A percentile compares a stretch with the other conserved stretches of the same genome.
phyloP scores from a whole-genome alignment of 352 stramenopile genomes.

The Phytophthora agathidicida region DNA sequence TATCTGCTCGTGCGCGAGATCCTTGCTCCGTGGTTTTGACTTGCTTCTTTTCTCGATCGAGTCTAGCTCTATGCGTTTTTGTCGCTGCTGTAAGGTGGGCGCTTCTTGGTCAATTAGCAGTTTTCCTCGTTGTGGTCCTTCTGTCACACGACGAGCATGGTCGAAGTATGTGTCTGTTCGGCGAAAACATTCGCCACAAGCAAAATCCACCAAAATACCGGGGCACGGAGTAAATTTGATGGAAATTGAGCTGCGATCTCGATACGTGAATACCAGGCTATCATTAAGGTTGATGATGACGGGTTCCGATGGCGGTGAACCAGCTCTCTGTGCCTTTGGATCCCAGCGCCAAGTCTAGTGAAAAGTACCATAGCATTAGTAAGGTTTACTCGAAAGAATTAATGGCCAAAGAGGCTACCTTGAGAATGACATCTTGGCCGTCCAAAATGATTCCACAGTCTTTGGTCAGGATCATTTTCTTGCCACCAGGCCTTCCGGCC shows the following conservation, averaged over 20 bases:
- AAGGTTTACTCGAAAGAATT: neutral
- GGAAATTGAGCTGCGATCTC: slow-evolving; percentile 60
- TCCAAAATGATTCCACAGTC: slow-evolving; percentile 66
- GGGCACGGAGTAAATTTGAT: slow-evolving; percentile 67
- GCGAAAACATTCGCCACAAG: slow-evolving; percentile 72
- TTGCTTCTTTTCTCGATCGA: slow-evolving; percentile 77
- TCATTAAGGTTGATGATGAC: slow-evolving; percentile 81
- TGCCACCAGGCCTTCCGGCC: slow-evolving; percentile 50
- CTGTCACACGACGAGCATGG: slow-evolving; percentile 43
- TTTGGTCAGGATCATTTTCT: slow-evolving; percentile 73
- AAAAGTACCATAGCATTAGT: neutral
- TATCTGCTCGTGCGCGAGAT: slow-evolving; percentile 59
- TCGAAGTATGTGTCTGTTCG: slow-evolving; percentile 77
- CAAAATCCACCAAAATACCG: slow-evolving; percentile 68
- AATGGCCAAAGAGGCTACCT: slow-evolving; percentile 32
- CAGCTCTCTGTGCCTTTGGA: slow-evolving; percentile 65
- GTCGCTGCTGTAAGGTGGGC: slow-evolving; percentile 67
- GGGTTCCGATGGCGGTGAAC: slow-evolving; percentile 54
- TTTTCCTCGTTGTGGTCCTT: slow-evolving; percentile 56
- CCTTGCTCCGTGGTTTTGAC: slow-evolving; percentile 72
- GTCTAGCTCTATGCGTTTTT: slow-evolving; percentile 74
- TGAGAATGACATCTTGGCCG: slow-evolving; percentile 53
- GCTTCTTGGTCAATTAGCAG: slow-evolving; percentile 60
- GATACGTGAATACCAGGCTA: slow-evolving; percentile 70
- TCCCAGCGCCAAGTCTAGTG: slow-evolving; percentile 70